Conservation (phyloP, 1,139 yeast genomes). For the Scheffersomyces cryptocercus region DNA sequence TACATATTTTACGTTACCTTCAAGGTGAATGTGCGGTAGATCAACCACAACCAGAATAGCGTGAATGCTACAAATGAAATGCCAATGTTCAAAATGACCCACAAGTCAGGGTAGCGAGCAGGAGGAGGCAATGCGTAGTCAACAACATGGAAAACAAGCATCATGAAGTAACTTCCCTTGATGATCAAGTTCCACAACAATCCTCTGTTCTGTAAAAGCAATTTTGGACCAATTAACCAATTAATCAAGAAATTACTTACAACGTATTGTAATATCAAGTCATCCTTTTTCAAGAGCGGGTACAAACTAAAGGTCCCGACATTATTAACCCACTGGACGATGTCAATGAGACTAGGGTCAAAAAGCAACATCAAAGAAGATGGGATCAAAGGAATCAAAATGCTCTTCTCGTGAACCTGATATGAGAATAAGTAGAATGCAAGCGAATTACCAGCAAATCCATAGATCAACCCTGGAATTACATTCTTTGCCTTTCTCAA, state of each 20-base stretch:
- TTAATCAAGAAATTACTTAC: constrained; percentile 66
- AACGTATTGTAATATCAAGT: constrained; percentile 68
- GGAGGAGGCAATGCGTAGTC: constrained; percentile 62
- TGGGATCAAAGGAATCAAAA: constrained; percentile 84
- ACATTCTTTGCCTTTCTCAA: constrained; percentile 16
- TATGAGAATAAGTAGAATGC: constrained; percentile 88
- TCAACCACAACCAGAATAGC: constrained; percentile 76
- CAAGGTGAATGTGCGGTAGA: constrained; percentile 11
- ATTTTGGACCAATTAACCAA: constrained; percentile 72
- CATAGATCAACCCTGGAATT: constrained; percentile 48
- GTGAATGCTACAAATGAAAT: constrained; percentile 76
- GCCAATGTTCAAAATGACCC: constrained; percentile 76
- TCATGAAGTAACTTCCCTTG: constrained; percentile 56
- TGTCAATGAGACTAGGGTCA: constrained; percentile 60
- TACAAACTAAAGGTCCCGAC: constrained; percentile 82
- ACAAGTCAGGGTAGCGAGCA: constrained; percentile 70
- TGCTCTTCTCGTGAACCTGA: constrained; percentile 92
- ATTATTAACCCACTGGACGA: constrained; percentile 86
- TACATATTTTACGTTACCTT: not conserved
- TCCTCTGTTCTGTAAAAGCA: constrained; percentile 26
- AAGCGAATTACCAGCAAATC: constrained; percentile 81
- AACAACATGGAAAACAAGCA: constrained; percentile 51
- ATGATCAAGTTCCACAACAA: constrained; percentile 60
- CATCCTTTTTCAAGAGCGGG: constrained; percentile 82
- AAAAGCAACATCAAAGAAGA: constrained; percentile 64